Base-by-base conservation (phyloP, 257 asterid species). In the Solanum pinnatisectum region DNA sequence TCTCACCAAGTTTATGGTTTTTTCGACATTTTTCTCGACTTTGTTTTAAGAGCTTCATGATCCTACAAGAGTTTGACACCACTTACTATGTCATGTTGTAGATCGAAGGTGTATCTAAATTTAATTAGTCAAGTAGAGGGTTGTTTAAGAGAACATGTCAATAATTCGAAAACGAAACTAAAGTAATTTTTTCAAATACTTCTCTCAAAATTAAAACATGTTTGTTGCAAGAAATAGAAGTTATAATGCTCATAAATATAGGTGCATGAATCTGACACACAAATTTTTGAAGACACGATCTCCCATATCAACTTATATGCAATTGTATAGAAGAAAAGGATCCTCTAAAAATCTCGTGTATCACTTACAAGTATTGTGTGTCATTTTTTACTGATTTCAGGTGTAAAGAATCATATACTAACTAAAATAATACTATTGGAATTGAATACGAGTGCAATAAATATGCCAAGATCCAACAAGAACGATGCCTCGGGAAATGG, bases 401-500 rank as follows among this genome's bases (percentile, higher is more conserved):
- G 36, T 3, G 36, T 78, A 78, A 25, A 7, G 63, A 44, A 7
- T 7, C 84, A 40, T 78, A 42, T 4, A 78, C 77, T 70, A 70
- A 3, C 36, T 72, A 35, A 30, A 32, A 18, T 20, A 33, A 72
- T 18, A 18, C 23, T 16, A 71, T 70, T 71, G 14, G 76, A 71
- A 32, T 15, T 71, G 23, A 15, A 71, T 35, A 71, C 6, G 39
- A 6, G 65, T 56, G 68, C 23, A 71, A 32, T 71, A 72, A 27
- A 35, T 18, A 33, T 18, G 44, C 23, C 44, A 72, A 71, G 14
- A 10, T 40, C 60, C 36, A 13, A 77, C 84, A n/a, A 10, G 84
- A 77, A 33, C 23, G 35, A n/a, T 20, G 30, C 14, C 91, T 91
- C 40, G 78, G 78, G 42, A 33, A 71, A 84, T 87, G 35, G 95